These are phyloP conservation scores for Tulasnella sp. DNA, from an alignment of 768 basidiomycete species.

Conservation along the genomic window DNA sequence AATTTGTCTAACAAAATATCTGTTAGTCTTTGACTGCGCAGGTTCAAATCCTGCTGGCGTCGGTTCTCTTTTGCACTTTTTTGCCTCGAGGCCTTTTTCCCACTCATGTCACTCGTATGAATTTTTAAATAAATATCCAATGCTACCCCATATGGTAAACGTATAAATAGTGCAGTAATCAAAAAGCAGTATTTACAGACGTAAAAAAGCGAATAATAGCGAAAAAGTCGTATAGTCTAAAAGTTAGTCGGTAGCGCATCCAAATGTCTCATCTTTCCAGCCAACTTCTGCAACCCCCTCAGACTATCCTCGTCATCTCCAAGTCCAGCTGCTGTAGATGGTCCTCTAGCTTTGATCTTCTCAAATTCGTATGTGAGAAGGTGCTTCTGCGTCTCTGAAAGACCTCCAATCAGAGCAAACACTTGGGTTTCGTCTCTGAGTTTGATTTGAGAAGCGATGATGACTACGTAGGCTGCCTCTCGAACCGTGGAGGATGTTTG, in stretches of 20 bases:
- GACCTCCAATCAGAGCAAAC: conserved; percentile 63
- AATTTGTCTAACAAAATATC: too few species aligned
- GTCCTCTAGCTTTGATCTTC: conserved; percentile 64
- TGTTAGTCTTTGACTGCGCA: too few species aligned
- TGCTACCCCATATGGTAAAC: too few species aligned
- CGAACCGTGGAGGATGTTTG: conserved; percentile 39
- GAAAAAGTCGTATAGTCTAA: too few species aligned
- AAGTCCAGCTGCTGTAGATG: conserved; percentile 32
- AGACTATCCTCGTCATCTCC: conserved; percentile 42
- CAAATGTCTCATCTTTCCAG: conserved; percentile 48
- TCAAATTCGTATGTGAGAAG: conserved; percentile 79
- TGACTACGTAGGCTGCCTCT: conserved; percentile 68
- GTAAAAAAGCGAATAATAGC: too few species aligned
- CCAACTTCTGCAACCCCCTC: conserved; percentile 68
- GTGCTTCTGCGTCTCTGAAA: conserved; percentile 86
- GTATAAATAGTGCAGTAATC: too few species aligned
- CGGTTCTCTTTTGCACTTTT: too few species aligned
- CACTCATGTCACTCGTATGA: too few species aligned
- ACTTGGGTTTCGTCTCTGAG: conserved; percentile 72
- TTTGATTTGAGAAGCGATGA: conserved; percentile 74
- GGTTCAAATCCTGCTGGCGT: too few species aligned
- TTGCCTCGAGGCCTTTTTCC: too few species aligned
- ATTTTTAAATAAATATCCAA: too few species aligned
- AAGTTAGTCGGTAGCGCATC: conserved; percentile 10
- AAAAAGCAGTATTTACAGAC: too few species aligned